Evolutionary conservation across 2,329 filamentous ascomycete genomes (phyloP).

Genomic region (Daldinia sp.): DNA sequence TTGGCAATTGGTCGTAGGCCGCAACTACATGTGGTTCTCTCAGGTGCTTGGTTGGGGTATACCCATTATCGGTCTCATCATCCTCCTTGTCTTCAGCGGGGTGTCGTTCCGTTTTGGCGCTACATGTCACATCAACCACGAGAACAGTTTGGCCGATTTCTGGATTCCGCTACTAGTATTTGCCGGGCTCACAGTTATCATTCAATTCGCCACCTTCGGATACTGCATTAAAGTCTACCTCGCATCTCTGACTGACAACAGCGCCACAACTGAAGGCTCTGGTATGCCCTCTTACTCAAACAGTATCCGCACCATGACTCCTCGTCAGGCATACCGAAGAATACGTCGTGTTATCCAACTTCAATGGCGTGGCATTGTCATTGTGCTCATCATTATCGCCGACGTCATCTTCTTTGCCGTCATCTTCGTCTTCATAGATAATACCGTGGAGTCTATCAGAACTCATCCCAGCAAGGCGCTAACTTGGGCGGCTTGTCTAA

Average conservation of each 20-base stretch:
- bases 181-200: conserved; percentile 71
- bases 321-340: conserved; percentile 87
- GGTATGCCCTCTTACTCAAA: conserved; percentile 79
- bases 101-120: conserved; percentile 94
- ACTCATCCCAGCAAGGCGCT: conserved; percentile 65
- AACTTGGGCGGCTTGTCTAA: conserved; percentile 81
- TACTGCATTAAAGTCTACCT: conserved; percentile 98
- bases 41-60: conserved; percentile 87
- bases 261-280: conserved; percentile 76
- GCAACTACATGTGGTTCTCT: conserved; percentile 88
- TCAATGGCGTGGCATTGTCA: conserved; percentile 93
- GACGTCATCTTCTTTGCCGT: conserved; percentile 96
- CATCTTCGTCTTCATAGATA: conserved; percentile 89
- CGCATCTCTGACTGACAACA: conserved; percentile 80
- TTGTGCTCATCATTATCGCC: conserved; percentile 88
- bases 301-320: conserved; percentile 81
- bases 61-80: conserved; percentile 77
- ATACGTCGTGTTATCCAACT: conserved; percentile 87
- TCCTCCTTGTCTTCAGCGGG: conserved; percentile 86
- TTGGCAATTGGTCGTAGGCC: conserved; percentile 92
- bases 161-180: conserved; percentile 86
- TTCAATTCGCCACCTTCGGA: conserved; percentile 76
- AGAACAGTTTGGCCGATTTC: conserved; percentile 83
- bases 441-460: conserved; percentile 71
- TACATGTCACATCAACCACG: conserved; percentile 94